Evolutionary conservation across 805 yeast species (phyloP).

Genomic region (Zygosaccharomyces pseudorouxii): DNA sequence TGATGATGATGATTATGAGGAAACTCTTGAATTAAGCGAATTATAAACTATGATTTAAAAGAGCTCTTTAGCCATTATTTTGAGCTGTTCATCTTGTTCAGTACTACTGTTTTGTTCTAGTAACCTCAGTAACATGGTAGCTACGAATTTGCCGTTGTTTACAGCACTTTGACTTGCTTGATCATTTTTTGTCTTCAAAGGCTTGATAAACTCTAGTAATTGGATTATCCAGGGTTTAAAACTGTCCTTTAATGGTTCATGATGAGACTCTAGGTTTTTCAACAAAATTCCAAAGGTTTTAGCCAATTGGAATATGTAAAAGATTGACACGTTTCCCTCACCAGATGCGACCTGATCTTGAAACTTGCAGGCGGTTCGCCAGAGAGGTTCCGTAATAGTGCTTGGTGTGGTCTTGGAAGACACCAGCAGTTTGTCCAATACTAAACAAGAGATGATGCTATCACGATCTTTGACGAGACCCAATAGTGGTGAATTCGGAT

Average conservation of each 20-base stretch:
- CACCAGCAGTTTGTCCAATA: slow-evolving; percentile 27
- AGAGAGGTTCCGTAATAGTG: slow-evolving; percentile 13
- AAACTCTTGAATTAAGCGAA: neutral
- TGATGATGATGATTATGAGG: neutral
- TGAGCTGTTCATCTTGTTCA: neutral
- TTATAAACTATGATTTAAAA: neutral
- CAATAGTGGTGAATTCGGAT: slow-evolving; percentile 8
- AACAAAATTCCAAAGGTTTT: slow-evolving; percentile 32
- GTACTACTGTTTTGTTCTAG: neutral
- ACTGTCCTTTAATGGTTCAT: slow-evolving; percentile 2
- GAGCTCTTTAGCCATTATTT: neutral
- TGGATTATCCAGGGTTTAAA: slow-evolving; percentile 10
- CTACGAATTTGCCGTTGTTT: slow-evolving; percentile 32
- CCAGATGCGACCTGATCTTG: slow-evolving; percentile 10
- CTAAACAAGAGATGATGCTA: slow-evolving; percentile 24
- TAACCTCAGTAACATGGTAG: slow-evolving; percentile 26
- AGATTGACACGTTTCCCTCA: slow-evolving; percentile 14
- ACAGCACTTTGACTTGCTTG: slow-evolving; percentile 26
- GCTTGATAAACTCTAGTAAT: slow-evolving; percentile 17
- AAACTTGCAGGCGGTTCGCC: slow-evolving; percentile 25
- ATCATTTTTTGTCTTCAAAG: slow-evolving; percentile 18
- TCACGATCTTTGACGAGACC: slow-evolving; percentile 19
- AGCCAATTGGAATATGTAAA: slow-evolving; percentile 27
- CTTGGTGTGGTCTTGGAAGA: slow-evolving; percentile 9
- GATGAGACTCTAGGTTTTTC: slow-evolving; percentile 11